A percentile compares a stretch with the other conserved stretches of the same genome.
Conservation (phyloP, 805 yeast species). For the Soucietia sequanensis region DNA sequence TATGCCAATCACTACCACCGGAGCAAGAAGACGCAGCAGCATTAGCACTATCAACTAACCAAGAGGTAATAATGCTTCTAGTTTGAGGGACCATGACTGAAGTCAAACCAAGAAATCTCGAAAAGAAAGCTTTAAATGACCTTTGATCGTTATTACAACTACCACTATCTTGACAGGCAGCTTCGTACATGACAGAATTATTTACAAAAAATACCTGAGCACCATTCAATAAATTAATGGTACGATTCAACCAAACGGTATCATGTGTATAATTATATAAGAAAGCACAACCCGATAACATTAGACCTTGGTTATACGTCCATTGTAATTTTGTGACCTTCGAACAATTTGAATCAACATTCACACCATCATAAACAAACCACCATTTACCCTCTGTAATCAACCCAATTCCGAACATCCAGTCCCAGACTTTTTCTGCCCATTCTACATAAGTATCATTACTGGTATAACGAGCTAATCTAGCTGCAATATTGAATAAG, state of each 20-base stretch:
- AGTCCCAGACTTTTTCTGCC: conserved; percentile 44
- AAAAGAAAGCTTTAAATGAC: conserved; percentile 83
- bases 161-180: conserved; percentile 68
- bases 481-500: conserved; percentile 43
- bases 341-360: conserved; percentile 58
- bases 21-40: conserved; percentile 71
- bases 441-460: conserved; percentile 39
- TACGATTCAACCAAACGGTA: conserved; percentile 62
- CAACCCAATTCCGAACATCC: conserved; percentile 43
- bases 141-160: conserved; percentile 86
- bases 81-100: conserved; percentile 68
- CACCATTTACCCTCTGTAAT: conserved; percentile 44
- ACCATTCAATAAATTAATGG: conserved; percentile 55
- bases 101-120: conserved; percentile 73
- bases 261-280: conserved; percentile 72
- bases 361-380: conserved; percentile 76
- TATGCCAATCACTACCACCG: conserved; percentile 73
- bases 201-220: conserved; percentile 53
- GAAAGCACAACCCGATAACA: conserved; percentile 79
- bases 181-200: conserved; percentile 66
- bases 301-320: conserved; percentile 84
- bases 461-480: conserved; percentile 42
- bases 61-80: conserved; percentile 41
- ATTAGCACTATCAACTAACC: conserved; percentile 40
- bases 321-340: conserved; percentile 61